Conservation (phyloP, 2,329 filamentous ascomycete species). For the Ophiostoma perfectum region DNA sequence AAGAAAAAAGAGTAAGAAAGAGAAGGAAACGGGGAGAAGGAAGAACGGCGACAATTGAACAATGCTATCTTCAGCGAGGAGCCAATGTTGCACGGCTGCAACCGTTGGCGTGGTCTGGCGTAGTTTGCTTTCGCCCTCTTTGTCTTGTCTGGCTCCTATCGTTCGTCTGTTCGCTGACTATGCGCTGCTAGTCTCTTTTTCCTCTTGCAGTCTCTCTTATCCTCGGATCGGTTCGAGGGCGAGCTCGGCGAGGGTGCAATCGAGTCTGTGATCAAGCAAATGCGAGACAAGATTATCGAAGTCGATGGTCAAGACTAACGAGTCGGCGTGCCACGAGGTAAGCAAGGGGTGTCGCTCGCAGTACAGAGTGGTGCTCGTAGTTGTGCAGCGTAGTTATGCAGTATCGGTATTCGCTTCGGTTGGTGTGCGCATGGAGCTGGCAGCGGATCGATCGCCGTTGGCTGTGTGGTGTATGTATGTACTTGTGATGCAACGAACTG, state of each 20-base stretch:
- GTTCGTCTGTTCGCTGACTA: neutral
- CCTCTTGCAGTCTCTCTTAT: conserved; percentile 1
- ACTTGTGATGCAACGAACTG: no score
- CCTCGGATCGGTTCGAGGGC: neutral
- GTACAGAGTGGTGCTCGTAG: neutral
- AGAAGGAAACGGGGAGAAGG: neutral
- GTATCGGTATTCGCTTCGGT: conserved; percentile 1
- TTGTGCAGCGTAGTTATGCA: conserved; percentile 5
- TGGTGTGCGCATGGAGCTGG: neutral
- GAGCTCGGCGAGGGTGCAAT: neutral
- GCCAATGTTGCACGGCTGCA: neutral
- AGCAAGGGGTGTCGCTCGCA: neutral
- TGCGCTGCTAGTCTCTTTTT: neutral
- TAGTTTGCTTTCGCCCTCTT: neutral
- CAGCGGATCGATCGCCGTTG: conserved; percentile 10
- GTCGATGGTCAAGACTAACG: neutral
- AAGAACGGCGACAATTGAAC: neutral
- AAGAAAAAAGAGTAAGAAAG: neutral
- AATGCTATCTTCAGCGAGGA: neutral
- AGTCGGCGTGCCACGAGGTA: neutral
- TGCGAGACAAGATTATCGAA: neutral
- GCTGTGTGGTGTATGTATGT: neutral
- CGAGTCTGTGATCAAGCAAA: neutral
- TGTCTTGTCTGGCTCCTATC: neutral
- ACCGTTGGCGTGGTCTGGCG: conserved; percentile 1